Evolutionary conservation across 73 alveolate genomes (phyloP).

Genomic region (Paramecium sexaurelia): DNA sequence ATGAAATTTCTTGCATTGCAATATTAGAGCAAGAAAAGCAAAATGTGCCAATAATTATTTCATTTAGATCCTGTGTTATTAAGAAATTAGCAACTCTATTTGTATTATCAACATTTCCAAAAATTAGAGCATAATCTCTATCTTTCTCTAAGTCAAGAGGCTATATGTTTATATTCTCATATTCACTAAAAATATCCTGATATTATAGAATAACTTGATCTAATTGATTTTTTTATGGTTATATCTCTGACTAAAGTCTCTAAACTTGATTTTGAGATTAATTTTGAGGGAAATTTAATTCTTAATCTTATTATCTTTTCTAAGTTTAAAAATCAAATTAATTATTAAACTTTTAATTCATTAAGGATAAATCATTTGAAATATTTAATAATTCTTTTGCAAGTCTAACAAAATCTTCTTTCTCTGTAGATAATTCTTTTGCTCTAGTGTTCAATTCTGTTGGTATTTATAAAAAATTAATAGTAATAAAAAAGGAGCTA

Average conservation of each 20-base stretch:
- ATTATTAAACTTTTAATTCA: background rate
- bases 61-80: background rate
- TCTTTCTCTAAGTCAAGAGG: background rate
- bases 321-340: too few species aligned
- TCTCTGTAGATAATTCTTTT: background rate
- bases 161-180: background rate
- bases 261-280: background rate
- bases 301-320: too few species aligned
- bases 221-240: background rate
- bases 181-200: background rate
- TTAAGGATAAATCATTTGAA: background rate
- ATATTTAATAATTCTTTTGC: background rate
- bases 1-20: background rate
- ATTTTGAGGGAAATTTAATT: too few species aligned
- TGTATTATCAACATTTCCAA: background rate
- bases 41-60: background rate
- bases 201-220: background rate
- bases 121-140: background rate
- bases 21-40: background rate
- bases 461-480: background rate
- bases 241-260: background rate
- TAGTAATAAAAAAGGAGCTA: background rate
- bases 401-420: background rate
- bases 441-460: background rate
- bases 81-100: background rate